Base-by-base conservation (phyloP, 768 basidiomycete species). In the Tubosaeta sp. region DNA sequence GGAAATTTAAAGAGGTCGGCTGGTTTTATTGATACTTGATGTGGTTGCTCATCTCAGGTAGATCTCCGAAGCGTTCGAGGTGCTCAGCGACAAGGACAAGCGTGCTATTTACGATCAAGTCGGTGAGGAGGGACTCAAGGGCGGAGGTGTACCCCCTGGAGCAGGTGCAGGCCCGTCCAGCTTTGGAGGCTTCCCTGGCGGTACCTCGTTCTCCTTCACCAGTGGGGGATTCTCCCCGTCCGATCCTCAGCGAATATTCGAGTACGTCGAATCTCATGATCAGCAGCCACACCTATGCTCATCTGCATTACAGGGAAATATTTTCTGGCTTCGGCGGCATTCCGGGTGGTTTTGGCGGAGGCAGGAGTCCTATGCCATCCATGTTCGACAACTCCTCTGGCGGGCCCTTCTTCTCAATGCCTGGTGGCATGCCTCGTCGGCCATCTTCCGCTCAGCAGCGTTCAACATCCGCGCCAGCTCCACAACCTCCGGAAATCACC, bases 51-150 rank as follows among this genome's bases (percentile, higher is more conserved):
- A 52, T 32, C 2, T 19, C 13, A 9, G 40, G 25, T 44, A 95
- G 87, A 81, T 97, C 41, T 90, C 90, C 29, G 95, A 97, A 73
- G 94, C 93, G 0, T 98, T 95, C 61, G 95, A 98, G 66, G 94
- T 95, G 25, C 82, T 98, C 49, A 89, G 80, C 45, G 93, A 96
- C 70, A 82, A 82, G 67, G 76, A 91, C 64, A 93, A 92, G 62
- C 86, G 90, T 21, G 71, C 87, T 0, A 65, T 92, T 7, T 97
- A 94, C 57, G 94, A 96, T 68, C 91, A 96, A 59, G 86, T 94
- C 49, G 95, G 95, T 31, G 94, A 96, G 66, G 94, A 96, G 50
- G 94, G 95, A 2, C 78, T 97, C 58, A 97, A 97, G 66, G 80
- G 80, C 7, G 80, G 80, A 31, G 80, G 74, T 1, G 60, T 72